A percentile compares a stretch with the other conserved stretches of the same genome.
Evolutionary conservation across 192 early-diverging fungal species (phyloP).

Genomic region (Funneliformis mosseae): DNA sequence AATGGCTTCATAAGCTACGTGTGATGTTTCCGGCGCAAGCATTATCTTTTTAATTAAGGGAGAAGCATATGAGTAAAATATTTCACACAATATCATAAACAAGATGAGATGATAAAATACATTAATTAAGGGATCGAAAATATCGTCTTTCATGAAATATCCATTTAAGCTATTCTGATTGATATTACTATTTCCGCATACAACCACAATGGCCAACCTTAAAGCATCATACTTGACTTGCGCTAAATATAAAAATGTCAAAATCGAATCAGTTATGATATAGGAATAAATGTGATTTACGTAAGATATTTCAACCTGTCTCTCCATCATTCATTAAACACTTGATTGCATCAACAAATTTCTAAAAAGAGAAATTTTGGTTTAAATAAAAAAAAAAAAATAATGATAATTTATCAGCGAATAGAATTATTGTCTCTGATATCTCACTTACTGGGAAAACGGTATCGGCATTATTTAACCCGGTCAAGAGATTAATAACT

Average conservation of each 20-base stretch:
- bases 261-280: not conserved
- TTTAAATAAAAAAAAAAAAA: not conserved
- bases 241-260: conserved; percentile 25
- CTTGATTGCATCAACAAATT: conserved; percentile 24
- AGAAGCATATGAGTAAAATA: not conserved
- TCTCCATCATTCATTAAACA: conserved; percentile 39
- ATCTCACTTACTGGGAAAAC: conserved; percentile 17
- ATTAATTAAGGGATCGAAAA: conserved; percentile 48
- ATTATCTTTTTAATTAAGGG: conserved; percentile 39
- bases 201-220: conserved; percentile 46
- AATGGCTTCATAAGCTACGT: conserved; percentile 46
- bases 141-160: conserved; percentile 57
- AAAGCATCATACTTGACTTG: conserved; percentile 40
- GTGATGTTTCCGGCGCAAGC: conserved; percentile 36
- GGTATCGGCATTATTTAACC: conserved; percentile 41
- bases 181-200: conserved; percentile 56
- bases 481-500: conserved; percentile 53
- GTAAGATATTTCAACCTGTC: conserved; percentile 35
- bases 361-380: not conserved
- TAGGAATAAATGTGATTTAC: not conserved
- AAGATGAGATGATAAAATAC: conserved; percentile 28
- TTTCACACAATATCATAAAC: not conserved
- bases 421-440: not conserved
- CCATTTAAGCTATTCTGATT: conserved; percentile 63
- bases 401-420: not conserved